These are phyloP conservation scores for Penicillium soppii DNA, from an alignment of 495 filamentous ascomycete species.

Conservation along the genomic window DNA sequence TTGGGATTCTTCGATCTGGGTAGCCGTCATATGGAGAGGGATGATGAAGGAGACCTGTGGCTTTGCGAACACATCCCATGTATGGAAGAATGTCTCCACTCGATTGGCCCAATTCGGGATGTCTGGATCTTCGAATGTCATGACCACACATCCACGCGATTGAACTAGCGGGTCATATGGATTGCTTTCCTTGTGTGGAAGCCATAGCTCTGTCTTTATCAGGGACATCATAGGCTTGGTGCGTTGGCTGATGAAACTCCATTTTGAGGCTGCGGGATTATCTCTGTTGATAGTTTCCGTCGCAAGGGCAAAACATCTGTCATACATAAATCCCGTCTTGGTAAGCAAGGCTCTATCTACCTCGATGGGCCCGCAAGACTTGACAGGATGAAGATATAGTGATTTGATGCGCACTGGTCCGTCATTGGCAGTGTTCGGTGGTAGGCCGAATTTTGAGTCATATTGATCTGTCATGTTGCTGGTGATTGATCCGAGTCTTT, in stretches of 20 bases:
- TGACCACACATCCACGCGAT: constrained; percentile 12
- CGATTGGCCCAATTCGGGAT: constrained; percentile 3
- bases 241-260: constrained; percentile 25
- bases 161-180: constrained; percentile 5
- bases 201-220: constrained; percentile 16
- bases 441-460: constrained; percentile 3
- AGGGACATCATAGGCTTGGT: constrained; percentile 20
- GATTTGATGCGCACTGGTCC: constrained; percentile 11
- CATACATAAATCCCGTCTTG: constrained; percentile 17
- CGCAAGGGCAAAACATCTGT: constrained; percentile 15
- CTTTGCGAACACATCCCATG: neutral
- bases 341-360: constrained; percentile 11
- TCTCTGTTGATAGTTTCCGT: neutral
- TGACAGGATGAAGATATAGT: constrained; percentile 19
- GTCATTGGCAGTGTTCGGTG: neutral
- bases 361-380: constrained; percentile 18
- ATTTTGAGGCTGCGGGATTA: neutral
- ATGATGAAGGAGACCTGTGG: constrained; percentile 11
- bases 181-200: constrained; percentile 4
- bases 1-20: neutral
- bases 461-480: neutral
- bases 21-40: constrained; percentile 4
- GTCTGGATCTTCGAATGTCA: constrained; percentile 13
- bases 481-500: neutral
- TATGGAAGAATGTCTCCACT: constrained; percentile 10